Base-by-base conservation (phyloP, 306 rosid species). In the Trichosanthes truncata region DNA sequence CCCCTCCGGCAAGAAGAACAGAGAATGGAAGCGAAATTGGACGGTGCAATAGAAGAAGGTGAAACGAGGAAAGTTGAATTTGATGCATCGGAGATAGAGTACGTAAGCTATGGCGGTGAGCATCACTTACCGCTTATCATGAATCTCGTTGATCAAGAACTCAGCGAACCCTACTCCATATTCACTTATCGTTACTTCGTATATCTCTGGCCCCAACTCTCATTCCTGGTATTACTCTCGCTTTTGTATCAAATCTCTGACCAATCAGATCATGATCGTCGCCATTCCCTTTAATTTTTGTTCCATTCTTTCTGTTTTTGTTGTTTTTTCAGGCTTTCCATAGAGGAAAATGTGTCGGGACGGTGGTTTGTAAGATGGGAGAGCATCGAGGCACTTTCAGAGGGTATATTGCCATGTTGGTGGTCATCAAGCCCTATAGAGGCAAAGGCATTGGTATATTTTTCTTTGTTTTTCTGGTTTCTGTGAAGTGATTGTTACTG, bases 131-230 rank as follows among this genome's bases (percentile, higher is more conserved):
- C 99, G 61, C 91, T 90, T 0, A 71, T 95, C 65, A 95, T 93
- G 99, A 89, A 87, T 82, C 91, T 95, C 1, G 99, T 93, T 6
- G 96, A 95, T 79, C 85, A 90, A 81, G 97, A 95, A 35, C 99
- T 95, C 88, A 95, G 97, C 84, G 99, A 95, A 76, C 99, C 99
- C 41, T 95, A 95, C 87, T 93, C 99, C 79, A 95, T 93, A 85
- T 95, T 95, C 91, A 95, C 99, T 18, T 95, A 93, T 84, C 91
- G 97, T 49, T 93, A 95, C 88, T 91, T 93, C 83, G 99, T 95
- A 78, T 95, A 95, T 63, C 92, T 91, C 38, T 95, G 99, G 97
- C 97, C 99, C 53, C 99, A 93, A 36, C 96, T 95, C 63, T 95
- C 96, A 52, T 95, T 91, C 84, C 85, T 95, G 93, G 97, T 90